Evolutionary conservation across 2,329 filamentous ascomycete species (phyloP).

Genomic region (Talaromyces rugulosus): DNA sequence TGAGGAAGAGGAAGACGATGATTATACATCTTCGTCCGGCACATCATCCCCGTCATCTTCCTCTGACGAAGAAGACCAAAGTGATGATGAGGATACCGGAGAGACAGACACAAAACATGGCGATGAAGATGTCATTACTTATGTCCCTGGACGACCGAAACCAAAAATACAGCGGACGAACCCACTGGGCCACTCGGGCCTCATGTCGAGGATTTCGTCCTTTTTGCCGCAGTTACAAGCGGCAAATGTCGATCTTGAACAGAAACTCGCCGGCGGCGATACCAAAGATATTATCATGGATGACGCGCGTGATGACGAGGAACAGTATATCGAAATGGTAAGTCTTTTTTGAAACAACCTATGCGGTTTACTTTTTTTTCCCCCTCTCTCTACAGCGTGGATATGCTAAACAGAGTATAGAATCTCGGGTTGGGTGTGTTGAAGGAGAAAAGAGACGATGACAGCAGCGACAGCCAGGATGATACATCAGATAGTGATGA

Average conservation of each 20-base stretch:
- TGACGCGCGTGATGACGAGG: slow-evolving; percentile 23
- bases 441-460: slow-evolving; percentile 31
- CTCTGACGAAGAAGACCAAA: slow-evolving; percentile 21
- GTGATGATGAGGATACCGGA: slow-evolving; percentile 21
- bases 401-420: slow-evolving; percentile 16
- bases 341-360: slow-evolving; percentile 7
- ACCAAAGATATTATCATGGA: slow-evolving; percentile 31
- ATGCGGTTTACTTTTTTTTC: neutral
- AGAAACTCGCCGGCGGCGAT: slow-evolving; percentile 32
- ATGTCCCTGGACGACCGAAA: slow-evolving; percentile 27
- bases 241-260: slow-evolving; percentile 40
- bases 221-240: slow-evolving; percentile 41
- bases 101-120: slow-evolving; percentile 4
- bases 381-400: neutral
- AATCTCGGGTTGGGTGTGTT: slow-evolving; percentile 44
- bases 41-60: slow-evolving; percentile 15
- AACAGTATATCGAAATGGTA: slow-evolving; percentile 43
- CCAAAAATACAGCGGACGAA: slow-evolving; percentile 25
- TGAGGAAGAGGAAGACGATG: slow-evolving; percentile 10
- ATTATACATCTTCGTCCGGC: slow-evolving; percentile 16
- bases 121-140: slow-evolving; percentile 20
- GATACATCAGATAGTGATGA: slow-evolving; percentile 14
- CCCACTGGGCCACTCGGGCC: slow-evolving; percentile 7
- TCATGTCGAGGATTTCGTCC: slow-evolving; percentile 34
- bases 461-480: slow-evolving; percentile 13